phyloP scores from a whole-genome alignment of 805 yeast genomes.

The Candida khao-thaluensis region DNA sequence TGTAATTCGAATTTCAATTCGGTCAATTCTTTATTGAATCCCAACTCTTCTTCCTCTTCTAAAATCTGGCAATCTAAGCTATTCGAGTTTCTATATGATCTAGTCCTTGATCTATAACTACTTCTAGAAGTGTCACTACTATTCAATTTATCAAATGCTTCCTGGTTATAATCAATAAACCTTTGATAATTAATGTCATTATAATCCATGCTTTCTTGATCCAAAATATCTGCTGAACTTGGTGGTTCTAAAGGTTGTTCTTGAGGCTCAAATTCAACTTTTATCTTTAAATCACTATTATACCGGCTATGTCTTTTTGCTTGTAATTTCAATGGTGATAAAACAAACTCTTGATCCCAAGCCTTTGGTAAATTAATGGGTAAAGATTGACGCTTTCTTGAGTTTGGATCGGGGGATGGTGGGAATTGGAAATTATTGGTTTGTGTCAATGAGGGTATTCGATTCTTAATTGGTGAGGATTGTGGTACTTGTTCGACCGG shows the following conservation, averaged over 20 bases:
- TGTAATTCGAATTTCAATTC: slow-evolving; percentile 53
- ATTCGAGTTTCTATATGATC: slow-evolving; percentile 6
- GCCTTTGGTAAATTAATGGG: slow-evolving; percentile 36
- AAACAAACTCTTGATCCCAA: slow-evolving; percentile 35
- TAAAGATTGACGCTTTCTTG: slow-evolving; percentile 33
- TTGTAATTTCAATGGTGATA: slow-evolving; percentile 42
- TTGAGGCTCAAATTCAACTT: slow-evolving; percentile 40
- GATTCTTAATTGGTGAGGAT: slow-evolving; percentile 21
- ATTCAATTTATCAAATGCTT: slow-evolving; percentile 11
- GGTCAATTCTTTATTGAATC: slow-evolving; percentile 37
- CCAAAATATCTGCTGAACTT: neutral
- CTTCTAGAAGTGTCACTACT: slow-evolving; percentile 2
- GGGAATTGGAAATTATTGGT: slow-evolving; percentile 23
- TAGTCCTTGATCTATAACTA: neutral
- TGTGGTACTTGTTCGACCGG: slow-evolving; percentile 14
- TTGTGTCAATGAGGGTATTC: slow-evolving; percentile 17
- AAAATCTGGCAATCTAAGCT: slow-evolving; percentile 17
- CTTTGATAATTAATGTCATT: slow-evolving; percentile 4
- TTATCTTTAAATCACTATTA: slow-evolving; percentile 43
- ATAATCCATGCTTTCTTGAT: neutral
- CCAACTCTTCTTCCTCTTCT: slow-evolving; percentile 6
- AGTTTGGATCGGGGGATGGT: slow-evolving; percentile 34
- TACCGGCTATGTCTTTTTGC: slow-evolving; percentile 34
- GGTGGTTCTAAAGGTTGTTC: slow-evolving; percentile 18
- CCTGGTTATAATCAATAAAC: slow-evolving; percentile 6